A percentile compares a stretch with the other conserved stretches of the same genome.
Conservation (phyloP, 1,139 yeast genomes). For the Yamadazyma atlantica region DNA sequence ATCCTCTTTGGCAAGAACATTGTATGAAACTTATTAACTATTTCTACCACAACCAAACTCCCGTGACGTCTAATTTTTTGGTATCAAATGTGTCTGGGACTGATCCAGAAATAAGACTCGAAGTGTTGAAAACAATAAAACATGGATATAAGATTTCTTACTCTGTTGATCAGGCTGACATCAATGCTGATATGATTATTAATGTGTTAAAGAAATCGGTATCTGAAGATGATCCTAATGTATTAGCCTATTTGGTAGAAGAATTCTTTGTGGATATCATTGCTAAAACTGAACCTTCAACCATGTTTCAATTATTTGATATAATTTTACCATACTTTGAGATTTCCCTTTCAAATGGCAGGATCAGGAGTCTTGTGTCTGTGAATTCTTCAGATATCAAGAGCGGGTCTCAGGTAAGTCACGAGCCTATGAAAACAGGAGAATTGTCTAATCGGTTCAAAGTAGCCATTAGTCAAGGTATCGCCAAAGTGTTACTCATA, state of each 20-base stretch:
- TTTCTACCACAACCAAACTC: conserved; percentile 34
- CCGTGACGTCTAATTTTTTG: neutral
- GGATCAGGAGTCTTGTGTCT: conserved; percentile 23
- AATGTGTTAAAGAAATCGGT: conserved; percentile 30
- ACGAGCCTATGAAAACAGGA: conserved; percentile 3
- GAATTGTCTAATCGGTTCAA: conserved; percentile 14
- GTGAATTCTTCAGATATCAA: conserved; percentile 18
- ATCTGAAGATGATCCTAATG: conserved; percentile 27
- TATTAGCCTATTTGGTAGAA: conserved; percentile 33
- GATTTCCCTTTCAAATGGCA: conserved; percentile 10
- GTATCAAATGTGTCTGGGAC: conserved; percentile 8
- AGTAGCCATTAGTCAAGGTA: conserved; percentile 28
- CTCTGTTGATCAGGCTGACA: conserved; percentile 22
- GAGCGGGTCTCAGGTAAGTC: conserved; percentile 9
- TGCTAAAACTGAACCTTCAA: conserved; percentile 20
- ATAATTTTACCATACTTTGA: conserved; percentile 17
- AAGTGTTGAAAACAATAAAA: conserved; percentile 43
- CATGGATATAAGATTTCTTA: conserved; percentile 42
- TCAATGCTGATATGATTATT: conserved; percentile 28
- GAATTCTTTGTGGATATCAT: conserved; percentile 31
- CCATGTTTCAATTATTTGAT: conserved; percentile 24
- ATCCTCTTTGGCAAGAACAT: conserved; percentile 53
- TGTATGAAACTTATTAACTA: conserved; percentile 43
- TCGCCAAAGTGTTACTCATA: conserved; percentile 33
- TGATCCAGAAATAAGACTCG: conserved; percentile 31